Percentiles rank a stretch among this genome's conserved stretches.
phyloP scores from a whole-genome alignment of 495 filamentous ascomycete genomes.

The Podospora bellae-mahoneyi region DNA sequence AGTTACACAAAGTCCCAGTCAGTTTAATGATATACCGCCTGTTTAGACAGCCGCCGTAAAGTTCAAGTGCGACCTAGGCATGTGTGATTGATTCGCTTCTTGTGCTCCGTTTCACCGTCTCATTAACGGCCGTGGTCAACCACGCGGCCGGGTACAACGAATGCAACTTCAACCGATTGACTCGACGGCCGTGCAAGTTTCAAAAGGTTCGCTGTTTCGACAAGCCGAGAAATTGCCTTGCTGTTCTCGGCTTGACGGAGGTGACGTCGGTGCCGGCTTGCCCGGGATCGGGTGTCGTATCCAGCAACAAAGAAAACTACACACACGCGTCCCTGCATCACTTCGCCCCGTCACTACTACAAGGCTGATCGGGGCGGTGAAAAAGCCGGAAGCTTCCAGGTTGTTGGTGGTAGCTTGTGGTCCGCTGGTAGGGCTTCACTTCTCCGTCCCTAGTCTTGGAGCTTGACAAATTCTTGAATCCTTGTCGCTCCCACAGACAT shows the following conservation, averaged over 20 bases:
- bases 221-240: neutral
- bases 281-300: neutral
- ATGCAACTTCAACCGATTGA: neutral
- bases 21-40: neutral
- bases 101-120: neutral
- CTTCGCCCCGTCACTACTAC: neutral
- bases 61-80: neutral
- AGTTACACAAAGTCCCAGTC: neutral
- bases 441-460: neutral
- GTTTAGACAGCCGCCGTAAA: neutral
- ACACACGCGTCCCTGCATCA: neutral
- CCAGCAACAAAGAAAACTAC: neutral
- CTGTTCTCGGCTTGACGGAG: neutral
- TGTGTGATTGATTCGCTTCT: neutral
- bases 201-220: neutral
- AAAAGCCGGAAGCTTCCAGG: neutral
- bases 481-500: neutral
- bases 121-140: neutral
- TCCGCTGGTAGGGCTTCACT: neutral
- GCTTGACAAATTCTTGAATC: neutral
- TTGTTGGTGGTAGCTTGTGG: neutral
- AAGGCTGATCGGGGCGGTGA: neutral
- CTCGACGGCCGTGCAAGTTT: neutral
- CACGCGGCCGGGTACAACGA: neutral
- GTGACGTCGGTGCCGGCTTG: neutral